Base-by-base conservation (phyloP, 495 filamentous ascomycete species). In the Tuber calosporum region DNA sequence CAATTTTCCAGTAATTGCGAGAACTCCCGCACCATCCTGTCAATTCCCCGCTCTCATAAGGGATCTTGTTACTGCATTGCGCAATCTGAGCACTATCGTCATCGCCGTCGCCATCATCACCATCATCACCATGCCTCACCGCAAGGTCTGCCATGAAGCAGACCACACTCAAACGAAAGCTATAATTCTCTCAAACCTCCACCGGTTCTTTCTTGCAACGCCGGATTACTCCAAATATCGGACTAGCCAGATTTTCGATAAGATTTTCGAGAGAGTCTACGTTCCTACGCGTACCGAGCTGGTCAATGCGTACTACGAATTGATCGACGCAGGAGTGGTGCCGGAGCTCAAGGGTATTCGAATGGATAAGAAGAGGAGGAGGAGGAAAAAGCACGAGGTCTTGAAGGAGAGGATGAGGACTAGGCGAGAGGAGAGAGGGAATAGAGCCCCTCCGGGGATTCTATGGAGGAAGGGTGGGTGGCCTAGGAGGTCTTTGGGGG, bases 271-370 rank as follows among this genome's bases (percentile, higher is more conserved):
- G 15, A 34, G 53, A 1, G 26, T 30, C 53, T 62, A 62, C 53
- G 7, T 34, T 62, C 53, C 53, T 34, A 62, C 53, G 53, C 53
- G 53, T 1, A 30, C 53, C 30, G 26, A 67, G 19, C 19, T 76
- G 17, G 26, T 48, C 19, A 36, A 39, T 30, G 53, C 41, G 20
- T 76, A 75, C 42, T 76, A 76, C 41, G 67, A 75, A 62, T n/a
- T 76, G 34, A 69, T 76, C 17, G 74, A 76, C 42, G 22, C 30
- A 13, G 74, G 74, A 20, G 70, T 69, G 68, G 37, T 76, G 2
- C 73, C 73, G 19, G 34, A 70, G 37, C 53, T 76, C 41, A 69
- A 71, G 39, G n/a, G 69, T 22, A 73, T 73, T 66, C 72, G 73
- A 17, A 42, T 43, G 53, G 53, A 34, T 62, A 26, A 62, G 26